These are phyloP conservation scores for Backusella westeae DNA, from an alignment of 192 early-diverging fungal species.

Conservation along the genomic window DNA sequence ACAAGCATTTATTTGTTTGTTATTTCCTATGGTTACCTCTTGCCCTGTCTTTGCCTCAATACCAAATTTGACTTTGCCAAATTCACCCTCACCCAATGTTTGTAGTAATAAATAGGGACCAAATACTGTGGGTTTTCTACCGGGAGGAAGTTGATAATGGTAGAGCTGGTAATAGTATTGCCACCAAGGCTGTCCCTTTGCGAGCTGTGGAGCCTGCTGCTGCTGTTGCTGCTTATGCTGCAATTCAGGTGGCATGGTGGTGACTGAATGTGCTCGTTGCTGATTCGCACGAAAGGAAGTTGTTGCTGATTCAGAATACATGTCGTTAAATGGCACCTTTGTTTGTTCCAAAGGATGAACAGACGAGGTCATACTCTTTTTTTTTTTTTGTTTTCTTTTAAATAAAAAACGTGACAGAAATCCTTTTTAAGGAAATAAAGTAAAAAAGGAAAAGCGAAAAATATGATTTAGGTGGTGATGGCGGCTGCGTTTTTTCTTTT, in stretches of 20 bases:
- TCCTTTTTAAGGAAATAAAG: constrained; percentile 13
- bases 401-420: background rate
- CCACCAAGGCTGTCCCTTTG: constrained; percentile 37
- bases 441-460: constrained; percentile 7
- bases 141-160: constrained; percentile 30
- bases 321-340: constrained; percentile 13
- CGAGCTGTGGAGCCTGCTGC: constrained; percentile 14
- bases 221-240: constrained; percentile 14
- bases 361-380: constrained; percentile 6
- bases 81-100: constrained; percentile 97
- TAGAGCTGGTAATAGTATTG: constrained; percentile 29
- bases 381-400: constrained; percentile 8
- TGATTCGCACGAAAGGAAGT: constrained; percentile 37
- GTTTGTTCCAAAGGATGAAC: constrained; percentile 17
- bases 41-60: constrained; percentile 73
- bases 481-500: constrained; percentile 7
- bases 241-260: constrained; percentile 38
- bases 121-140: constrained; percentile 63
- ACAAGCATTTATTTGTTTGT: background rate
- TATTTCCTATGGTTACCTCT: constrained; percentile 48
- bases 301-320: constrained; percentile 8
- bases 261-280: constrained; percentile 49
- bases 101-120: constrained; percentile 94
- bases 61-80: constrained; percentile 96
- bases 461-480: constrained; percentile 7